phyloP scores from a whole-genome alignment of 106 monocot genomes.

The Dioscorea dumetorum region DNA sequence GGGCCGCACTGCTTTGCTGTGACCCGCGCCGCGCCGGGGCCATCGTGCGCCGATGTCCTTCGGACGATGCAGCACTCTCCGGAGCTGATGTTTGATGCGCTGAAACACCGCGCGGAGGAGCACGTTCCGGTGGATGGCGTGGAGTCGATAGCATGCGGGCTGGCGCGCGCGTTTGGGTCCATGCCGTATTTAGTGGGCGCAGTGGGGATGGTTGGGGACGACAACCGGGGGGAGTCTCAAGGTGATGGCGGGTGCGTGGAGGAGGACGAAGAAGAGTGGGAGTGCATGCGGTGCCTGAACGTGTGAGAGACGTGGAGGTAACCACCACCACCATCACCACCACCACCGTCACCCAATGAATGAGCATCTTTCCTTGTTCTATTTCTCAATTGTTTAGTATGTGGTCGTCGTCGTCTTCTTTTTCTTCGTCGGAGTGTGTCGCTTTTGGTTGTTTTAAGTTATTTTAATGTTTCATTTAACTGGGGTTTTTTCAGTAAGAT shows the following conservation, averaged over 20 bases:
- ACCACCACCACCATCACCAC: background rate
- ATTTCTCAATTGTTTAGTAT: background rate
- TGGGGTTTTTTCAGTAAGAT: no score
- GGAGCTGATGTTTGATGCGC: conserved; percentile 79
- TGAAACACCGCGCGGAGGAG: conserved; percentile 65
- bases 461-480: background rate
- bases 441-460: background rate
- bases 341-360: background rate
- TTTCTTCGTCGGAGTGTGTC: conserved; percentile 4
- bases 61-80: conserved; percentile 92
- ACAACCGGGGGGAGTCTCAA: background rate
- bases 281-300: conserved; percentile 53
- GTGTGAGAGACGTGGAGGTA: conserved; percentile 20
- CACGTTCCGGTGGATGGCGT: background rate
- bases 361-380: background rate
- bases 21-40: conserved; percentile 63
- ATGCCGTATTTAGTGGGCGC: conserved; percentile 71
- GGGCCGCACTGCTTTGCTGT: conserved; percentile 86
- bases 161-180: conserved; percentile 58
- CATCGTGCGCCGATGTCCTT: conserved; percentile 81
- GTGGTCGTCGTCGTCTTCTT: background rate
- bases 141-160: background rate
- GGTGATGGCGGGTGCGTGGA: conserved; percentile 4
- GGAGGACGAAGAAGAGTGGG: conserved; percentile 58
- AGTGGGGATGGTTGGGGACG: background rate